Evolutionary conservation across 163 green algal species (phyloP), one percentile per base, ranked within the genome.

Genomic region (Scenedesmus sp.): DNA sequence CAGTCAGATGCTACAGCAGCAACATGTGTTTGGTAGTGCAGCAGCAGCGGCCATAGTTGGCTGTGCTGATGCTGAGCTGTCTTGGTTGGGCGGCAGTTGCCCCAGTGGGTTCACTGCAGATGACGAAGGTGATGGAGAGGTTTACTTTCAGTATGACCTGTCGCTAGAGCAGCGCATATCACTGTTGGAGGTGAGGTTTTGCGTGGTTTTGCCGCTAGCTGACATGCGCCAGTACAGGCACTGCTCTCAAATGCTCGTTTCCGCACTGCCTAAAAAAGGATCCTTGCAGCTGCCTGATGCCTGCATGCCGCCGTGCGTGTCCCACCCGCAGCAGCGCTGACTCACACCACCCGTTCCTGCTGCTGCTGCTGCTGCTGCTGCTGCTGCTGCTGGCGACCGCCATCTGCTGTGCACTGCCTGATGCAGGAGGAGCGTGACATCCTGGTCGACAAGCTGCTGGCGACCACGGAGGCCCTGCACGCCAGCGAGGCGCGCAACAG

Each of bases 391-490:
- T n/a, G n/a, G n/a, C n/a, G n/a, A n/a, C n/a, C n/a, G n/a, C n/a
- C n/a, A 82, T 24, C 37, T 53, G 40, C 37, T 22, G 12, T 49
- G 5, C n/a, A n/a, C 12, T 44, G 68, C n/a, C 9, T 81, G 10
- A 13, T 86, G 49, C 26, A 89, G 89, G 89, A 92, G 42, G 89
- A 92, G 83, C 89, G 89, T 40, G 89, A 92, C 59, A 61, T 44
- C 46, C 53, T 92, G n/a, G 89, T 92, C 26, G 89, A 92, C 72
- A 81, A 81, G 70, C 89, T 92, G 40, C 56, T 92, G 72, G 35
- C 53, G 10, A 92, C 89, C n/a, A 90, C 70, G 2, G 83, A 86
- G 43, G 72, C 70, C n/a, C 83, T 92, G 72, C 83, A 89, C 49
- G 89, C 72, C 37, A 72, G 40, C 33, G 89, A 92, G 61, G 89